These are phyloP conservation scores for Ceratocystis harringtonii DNA, from an alignment of 2,329 filamentous ascomycete species.

Conservation along the genomic window DNA sequence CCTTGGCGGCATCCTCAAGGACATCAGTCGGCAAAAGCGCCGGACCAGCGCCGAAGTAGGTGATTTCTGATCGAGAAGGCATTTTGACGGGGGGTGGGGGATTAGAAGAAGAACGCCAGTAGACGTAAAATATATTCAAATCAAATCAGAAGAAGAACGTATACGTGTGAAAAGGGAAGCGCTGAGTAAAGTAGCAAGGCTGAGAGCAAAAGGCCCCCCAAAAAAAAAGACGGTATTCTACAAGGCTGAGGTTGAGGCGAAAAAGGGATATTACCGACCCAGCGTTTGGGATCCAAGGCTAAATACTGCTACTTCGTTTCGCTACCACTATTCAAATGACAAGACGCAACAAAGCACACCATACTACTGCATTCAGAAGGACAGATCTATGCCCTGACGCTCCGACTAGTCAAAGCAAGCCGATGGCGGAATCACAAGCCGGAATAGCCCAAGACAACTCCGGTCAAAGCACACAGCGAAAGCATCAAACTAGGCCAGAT, in stretches of 20 bases:
- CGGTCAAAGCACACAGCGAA: neutral
- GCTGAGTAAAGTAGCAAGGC: neutral
- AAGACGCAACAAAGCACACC: neutral
- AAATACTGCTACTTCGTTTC: no score
- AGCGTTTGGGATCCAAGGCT: no score
- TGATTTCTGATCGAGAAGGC: constrained; percentile 58
- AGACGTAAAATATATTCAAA: no score
- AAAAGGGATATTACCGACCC: neutral
- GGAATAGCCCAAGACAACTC: neutral
- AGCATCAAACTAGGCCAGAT: neutral
- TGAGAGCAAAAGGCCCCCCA: neutral
- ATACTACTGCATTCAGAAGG: no score
- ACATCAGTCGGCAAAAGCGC: constrained; percentile 72
- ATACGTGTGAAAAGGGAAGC: neutral
- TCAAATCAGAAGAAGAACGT: no score
- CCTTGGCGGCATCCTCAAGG: constrained; percentile 58
- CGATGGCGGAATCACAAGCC: constrained; percentile 9
- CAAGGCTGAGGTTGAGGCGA: neutral
- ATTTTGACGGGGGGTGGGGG: constrained; percentile 29
- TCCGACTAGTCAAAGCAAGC: neutral
- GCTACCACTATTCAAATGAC: neutral
- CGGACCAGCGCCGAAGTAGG: constrained; percentile 83
- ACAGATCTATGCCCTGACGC: no score
- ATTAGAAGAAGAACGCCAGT: no score
- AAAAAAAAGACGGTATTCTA: neutral